Evolutionary conservation across 169 alveolate genomes (phyloP).

Genomic region (Ichthyophthirius multifiliis): DNA sequence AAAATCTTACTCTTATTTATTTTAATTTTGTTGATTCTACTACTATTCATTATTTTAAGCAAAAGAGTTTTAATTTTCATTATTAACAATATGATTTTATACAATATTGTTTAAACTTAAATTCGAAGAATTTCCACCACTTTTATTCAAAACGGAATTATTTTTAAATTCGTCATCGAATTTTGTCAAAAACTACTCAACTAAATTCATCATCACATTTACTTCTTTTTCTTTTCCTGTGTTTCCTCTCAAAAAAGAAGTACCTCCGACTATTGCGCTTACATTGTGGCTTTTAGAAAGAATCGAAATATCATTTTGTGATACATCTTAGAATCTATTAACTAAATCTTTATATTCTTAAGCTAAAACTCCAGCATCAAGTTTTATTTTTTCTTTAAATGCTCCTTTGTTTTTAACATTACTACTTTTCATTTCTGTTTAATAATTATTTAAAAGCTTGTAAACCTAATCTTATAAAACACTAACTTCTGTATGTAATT

Average conservation of each 20-base stretch:
- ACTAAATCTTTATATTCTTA: not conserved
- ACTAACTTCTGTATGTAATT: not conserved
- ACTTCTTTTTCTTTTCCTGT: conserved; percentile 1
- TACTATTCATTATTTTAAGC: no score
- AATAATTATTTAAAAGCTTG: not conserved
- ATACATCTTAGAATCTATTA: not conserved
- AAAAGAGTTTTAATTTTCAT: no score
- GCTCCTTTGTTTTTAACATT: not conserved
- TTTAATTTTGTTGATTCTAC: no score
- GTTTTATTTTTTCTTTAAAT: not conserved
- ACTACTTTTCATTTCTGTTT: not conserved
- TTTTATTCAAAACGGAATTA: no score
- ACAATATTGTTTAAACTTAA: no score
- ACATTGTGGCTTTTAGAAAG: not conserved
- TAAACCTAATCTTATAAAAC: not conserved
- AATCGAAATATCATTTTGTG: no score
- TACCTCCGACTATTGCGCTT: not conserved
- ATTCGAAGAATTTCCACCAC: no score
- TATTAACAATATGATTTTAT: no score
- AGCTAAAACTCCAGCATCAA: not conserved
- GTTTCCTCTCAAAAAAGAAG: not conserved
- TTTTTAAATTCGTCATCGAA: conserved; percentile 2
- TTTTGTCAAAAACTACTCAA: not conserved
- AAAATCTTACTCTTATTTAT: no score
- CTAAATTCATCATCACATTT: conserved; percentile 15